phyloP scores from a whole-genome alignment of 116 monocot genomes.

The Phalaenopsis hybrid region DNA sequence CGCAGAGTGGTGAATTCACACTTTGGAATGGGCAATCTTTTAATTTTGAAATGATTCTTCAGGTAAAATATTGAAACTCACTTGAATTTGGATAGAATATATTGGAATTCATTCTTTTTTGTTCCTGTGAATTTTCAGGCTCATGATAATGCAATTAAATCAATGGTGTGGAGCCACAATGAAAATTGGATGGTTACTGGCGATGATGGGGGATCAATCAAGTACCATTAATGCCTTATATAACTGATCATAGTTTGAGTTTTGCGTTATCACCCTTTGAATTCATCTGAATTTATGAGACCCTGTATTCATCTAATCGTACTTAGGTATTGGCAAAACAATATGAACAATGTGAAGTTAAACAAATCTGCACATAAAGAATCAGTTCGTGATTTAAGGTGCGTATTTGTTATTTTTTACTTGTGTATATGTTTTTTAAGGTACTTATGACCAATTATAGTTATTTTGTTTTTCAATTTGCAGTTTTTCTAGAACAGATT shows the following conservation, averaged over 20 bases:
- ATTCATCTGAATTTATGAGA: not conserved
- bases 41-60: constrained; percentile 99
- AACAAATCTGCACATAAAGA: constrained; percentile 98
- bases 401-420: not conserved
- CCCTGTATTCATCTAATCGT: constrained; percentile 7
- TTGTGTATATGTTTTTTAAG: not conserved
- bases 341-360: constrained; percentile 99
- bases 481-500: constrained; percentile 94
- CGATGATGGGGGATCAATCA: constrained; percentile 96
- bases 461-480: constrained; percentile 14
- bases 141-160: constrained; percentile 92
- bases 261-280: not conserved
- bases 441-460: not conserved
- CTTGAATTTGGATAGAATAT: not conserved
- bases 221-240: constrained; percentile 38
- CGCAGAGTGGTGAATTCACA: constrained; percentile 98
- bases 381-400: constrained; percentile 94
- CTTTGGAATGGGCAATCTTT: constrained; percentile 99
- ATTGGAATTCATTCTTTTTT: constrained; percentile 4
- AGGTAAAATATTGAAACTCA: constrained; percentile 32
- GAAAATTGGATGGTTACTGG: constrained; percentile 99
- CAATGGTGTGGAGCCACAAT: constrained; percentile 99
- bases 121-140: constrained; percentile 38
- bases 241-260: not conserved
- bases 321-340: constrained; percentile 93